Percentiles rank a stretch among this genome's conserved stretches.
These are phyloP conservation scores for Colletotrichum sp. DNA, from an alignment of 2,329 filamentous ascomycete species.

Conservation along the genomic window DNA sequence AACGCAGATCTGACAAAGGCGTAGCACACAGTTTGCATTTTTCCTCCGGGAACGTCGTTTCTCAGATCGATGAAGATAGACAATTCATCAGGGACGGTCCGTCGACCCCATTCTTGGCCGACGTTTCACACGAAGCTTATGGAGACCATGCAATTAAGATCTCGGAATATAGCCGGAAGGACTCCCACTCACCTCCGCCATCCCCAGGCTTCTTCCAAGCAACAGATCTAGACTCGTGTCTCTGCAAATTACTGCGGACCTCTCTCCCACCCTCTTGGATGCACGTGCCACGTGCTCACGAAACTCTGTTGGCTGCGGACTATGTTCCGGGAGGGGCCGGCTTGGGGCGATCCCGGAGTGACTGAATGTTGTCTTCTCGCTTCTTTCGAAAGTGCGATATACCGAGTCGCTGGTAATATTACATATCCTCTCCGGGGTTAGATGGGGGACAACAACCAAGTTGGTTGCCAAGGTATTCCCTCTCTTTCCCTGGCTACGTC, in stretches of 20 bases:
- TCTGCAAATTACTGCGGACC: not conserved
- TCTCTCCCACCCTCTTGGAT: not conserved
- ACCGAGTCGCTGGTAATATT: not conserved
- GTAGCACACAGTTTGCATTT: not conserved
- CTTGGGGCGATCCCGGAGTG: not conserved
- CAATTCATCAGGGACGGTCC: not conserved
- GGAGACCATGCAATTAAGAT: not conserved
- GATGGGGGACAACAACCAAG: not conserved
- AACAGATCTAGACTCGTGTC: not conserved
- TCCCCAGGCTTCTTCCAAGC: not conserved
- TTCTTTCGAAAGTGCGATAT: not conserved
- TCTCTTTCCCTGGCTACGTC: not conserved
- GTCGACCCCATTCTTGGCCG: not conserved
- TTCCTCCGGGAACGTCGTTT: not conserved
- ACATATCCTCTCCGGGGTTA: not conserved
- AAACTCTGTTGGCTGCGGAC: not conserved
- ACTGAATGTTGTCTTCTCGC: not conserved
- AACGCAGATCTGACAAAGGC: not conserved
- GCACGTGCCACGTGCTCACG: conserved; percentile 10
- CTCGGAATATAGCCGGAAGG: not conserved
- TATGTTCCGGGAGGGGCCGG: not conserved
- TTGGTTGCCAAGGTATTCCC: not conserved
- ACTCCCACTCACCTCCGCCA: not conserved
- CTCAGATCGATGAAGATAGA: not conserved
- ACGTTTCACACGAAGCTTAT: not conserved